Percentiles rank a stretch among this genome's conserved stretches.
Conservation (phyloP, 306 rosid genomes). For the Prunus kanzakura region DNA sequence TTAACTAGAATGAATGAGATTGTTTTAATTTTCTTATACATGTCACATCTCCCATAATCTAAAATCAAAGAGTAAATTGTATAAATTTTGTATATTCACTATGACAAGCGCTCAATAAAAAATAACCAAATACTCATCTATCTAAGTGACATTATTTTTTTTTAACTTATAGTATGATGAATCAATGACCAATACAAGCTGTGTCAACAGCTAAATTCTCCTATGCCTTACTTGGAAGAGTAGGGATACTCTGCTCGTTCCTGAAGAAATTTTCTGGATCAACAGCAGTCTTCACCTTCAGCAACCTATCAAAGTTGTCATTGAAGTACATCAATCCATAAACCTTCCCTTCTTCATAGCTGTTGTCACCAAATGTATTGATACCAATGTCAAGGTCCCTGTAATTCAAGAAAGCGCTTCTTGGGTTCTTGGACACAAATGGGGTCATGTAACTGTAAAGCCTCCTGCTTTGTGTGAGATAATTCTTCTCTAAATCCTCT, state of each 20-base stretch:
- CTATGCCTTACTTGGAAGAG: constrained; percentile 31
- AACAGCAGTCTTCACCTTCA: constrained; percentile 51
- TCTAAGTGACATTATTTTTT: not conserved
- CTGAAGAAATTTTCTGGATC: constrained; percentile 71
- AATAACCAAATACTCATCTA: not conserved
- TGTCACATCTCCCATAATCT: not conserved
- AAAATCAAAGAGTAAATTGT: not conserved
- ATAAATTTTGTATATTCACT: not conserved
- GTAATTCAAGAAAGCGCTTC: constrained; percentile 63
- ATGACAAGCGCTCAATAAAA: not conserved
- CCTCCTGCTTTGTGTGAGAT: constrained; percentile 37
- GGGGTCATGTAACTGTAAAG: constrained; percentile 59
- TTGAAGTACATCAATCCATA: constrained; percentile 62
- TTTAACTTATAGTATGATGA: not conserved
- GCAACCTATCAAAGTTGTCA: constrained; percentile 57
- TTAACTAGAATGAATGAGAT: not conserved
- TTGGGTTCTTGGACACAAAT: constrained; percentile 75
- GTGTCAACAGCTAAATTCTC: not conserved
- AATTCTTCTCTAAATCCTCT: constrained; percentile 19
- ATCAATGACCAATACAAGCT: not conserved
- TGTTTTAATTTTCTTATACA: not conserved
- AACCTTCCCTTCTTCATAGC: constrained; percentile 47
- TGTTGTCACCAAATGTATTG: constrained; percentile 31
- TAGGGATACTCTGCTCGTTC: constrained; percentile 75
- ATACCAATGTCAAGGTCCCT: constrained; percentile 78